Conservation (phyloP, 225 moss, liverwort and hornwort genomes). For the Sphagnum tenellum region DNA sequence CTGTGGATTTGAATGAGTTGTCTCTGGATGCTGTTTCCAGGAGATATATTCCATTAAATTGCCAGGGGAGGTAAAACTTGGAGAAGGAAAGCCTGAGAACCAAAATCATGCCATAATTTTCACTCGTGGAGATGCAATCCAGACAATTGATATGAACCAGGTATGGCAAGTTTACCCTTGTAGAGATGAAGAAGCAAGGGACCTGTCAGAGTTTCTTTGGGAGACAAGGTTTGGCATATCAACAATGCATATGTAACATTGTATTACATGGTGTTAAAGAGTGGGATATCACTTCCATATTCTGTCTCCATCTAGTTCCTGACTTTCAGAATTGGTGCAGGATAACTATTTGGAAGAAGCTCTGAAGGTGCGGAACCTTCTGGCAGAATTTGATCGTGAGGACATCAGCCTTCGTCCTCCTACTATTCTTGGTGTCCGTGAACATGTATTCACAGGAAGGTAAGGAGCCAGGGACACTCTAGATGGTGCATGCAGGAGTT, state of each 20-base stretch:
- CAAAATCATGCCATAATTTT: constrained; percentile 98
- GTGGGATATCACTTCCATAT: not conserved
- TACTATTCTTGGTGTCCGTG: constrained; percentile 89
- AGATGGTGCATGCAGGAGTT: no score
- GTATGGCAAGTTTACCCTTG: constrained; percentile 12
- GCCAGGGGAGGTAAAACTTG: constrained; percentile 75
- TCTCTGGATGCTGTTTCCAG: constrained; percentile 26
- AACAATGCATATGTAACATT: no score
- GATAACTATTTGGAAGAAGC: constrained; percentile 96
- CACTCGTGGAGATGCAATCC: constrained; percentile 87
- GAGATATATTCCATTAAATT: constrained; percentile 96
- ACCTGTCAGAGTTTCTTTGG: no score
- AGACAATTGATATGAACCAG: constrained; percentile 99
- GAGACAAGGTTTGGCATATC: no score
- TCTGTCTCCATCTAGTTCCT: not conserved
- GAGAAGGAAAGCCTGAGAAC: constrained; percentile 98
- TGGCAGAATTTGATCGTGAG: constrained; percentile 60
- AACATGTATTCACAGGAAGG: constrained; percentile 98
- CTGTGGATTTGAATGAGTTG: constrained; percentile 72
- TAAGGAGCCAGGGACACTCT: constrained; percentile 3
- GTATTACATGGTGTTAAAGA: no score
- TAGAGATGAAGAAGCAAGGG: no score
- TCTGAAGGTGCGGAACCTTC: constrained; percentile 90
- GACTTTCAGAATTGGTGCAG: constrained; percentile 16
- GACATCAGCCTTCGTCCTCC: constrained; percentile 56